These are phyloP conservation scores for Lasiosphaeria ovina DNA, from an alignment of 495 filamentous ascomycete species.

Conservation along the genomic window DNA sequence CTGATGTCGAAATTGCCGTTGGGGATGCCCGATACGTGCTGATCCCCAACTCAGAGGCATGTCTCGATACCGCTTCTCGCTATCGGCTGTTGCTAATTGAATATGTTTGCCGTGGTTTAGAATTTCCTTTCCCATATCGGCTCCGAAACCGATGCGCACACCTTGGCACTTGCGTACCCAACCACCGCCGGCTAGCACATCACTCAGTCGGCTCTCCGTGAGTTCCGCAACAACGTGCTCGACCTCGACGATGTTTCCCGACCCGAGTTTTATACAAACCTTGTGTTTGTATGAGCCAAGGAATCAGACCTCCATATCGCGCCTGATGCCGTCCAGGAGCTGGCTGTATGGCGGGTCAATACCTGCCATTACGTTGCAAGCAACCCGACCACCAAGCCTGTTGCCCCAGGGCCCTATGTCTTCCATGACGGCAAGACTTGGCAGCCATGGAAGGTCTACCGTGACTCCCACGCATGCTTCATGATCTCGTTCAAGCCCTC, in stretches of 20 bases:
- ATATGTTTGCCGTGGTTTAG: not conserved
- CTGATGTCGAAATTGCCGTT: not conserved
- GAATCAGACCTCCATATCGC: not conserved
- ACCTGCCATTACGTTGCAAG: not conserved
- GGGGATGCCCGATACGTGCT: not conserved
- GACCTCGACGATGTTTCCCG: constrained; percentile 3
- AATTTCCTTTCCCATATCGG: not conserved
- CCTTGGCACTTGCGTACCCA: not conserved
- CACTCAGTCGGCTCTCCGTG: not conserved
- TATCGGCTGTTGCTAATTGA: not conserved
- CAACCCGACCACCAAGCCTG: not conserved
- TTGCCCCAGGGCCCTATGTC: not conserved
- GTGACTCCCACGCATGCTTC: not conserved
- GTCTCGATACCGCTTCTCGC: not conserved
- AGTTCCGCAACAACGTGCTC: constrained; percentile 1
- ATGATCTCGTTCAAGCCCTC: constrained; percentile 4
- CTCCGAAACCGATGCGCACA: not conserved
- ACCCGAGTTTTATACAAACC: not conserved
- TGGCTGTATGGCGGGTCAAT: not conserved
- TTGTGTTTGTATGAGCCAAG: not conserved
- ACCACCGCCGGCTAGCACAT: not conserved
- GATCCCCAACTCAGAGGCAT: not conserved
- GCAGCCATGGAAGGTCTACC: constrained; percentile 8
- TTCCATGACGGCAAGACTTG: constrained; percentile 3
- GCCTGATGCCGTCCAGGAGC: not conserved